A percentile compares a stretch with the other conserved stretches of the same genome.
Conservation (phyloP, 371 early-diverging fungal species). For the Haplosporangium sp. region DNA sequence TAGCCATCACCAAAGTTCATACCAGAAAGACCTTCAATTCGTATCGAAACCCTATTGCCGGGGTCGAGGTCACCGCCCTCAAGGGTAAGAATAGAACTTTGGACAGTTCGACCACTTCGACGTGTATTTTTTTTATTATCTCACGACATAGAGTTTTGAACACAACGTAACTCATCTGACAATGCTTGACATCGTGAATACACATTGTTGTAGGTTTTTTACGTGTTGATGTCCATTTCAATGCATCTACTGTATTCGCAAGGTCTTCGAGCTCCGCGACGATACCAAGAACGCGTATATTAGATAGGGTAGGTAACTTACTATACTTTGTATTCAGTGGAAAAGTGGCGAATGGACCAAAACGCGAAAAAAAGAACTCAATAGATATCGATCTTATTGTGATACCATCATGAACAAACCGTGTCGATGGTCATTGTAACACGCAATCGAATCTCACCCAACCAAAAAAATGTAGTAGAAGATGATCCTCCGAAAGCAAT, state of each 20-base stretch:
- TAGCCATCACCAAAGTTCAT: constrained; percentile 82
- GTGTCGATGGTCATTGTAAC: no score
- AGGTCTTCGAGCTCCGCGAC: constrained; percentile 98
- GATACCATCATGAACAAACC: no score
- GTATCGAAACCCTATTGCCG: constrained; percentile 99
- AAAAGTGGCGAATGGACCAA: no score
- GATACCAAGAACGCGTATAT: constrained; percentile 84
- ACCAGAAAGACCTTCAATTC: constrained; percentile 99
- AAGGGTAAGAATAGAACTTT: constrained; percentile 62
- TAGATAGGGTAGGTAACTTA: constrained; percentile 85
- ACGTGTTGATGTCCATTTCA: constrained; percentile 98
- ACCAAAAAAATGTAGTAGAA: no score
- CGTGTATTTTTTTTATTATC: not conserved
- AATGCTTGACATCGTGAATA: no score
- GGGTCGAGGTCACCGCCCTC: constrained; percentile 96
- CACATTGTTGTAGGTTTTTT: constrained; percentile 66
- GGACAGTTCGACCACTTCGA: not conserved
- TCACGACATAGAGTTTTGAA: not conserved
- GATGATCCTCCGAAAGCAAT: no score
- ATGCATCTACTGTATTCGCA: constrained; percentile 98
- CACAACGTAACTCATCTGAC: no score
- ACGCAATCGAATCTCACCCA: no score
- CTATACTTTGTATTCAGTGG: no score
- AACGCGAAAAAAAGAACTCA: no score
- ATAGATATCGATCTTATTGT: no score